These are phyloP conservation scores for Penicillium psychrosexuale DNA, from an alignment of 2,329 filamentous ascomycete species.

Conservation along the genomic window DNA sequence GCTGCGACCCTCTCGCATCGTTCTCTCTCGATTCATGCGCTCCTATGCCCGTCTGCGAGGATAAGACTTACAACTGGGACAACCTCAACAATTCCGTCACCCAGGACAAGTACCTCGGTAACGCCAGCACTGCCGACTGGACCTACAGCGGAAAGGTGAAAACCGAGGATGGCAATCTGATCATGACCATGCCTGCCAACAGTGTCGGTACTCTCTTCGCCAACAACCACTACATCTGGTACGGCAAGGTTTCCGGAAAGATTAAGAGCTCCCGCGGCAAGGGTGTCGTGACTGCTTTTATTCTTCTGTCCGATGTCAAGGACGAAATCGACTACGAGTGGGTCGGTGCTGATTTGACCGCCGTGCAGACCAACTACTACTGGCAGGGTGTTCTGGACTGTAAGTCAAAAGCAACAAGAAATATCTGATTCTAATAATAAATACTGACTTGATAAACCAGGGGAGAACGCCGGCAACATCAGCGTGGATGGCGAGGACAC, in stretches of 20 bases:
- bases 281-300: conserved; percentile 96
- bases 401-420: conserved; percentile 50
- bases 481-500: conserved; percentile 59
- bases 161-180: conserved; percentile 58
- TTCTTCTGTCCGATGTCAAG: conserved; percentile 90
- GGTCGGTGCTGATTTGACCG: conserved; percentile 72
- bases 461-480: conserved; percentile 60
- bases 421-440: not conserved
- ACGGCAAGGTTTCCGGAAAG: conserved; percentile 82
- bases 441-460: conserved; percentile 2
- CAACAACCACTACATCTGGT: conserved; percentile 89
- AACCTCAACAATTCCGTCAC: conserved; percentile 66
- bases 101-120: conserved; percentile 81
- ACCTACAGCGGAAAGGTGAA: conserved; percentile 77
- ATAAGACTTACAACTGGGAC: conserved; percentile 69
- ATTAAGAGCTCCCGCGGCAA: conserved; percentile 79
- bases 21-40: conserved; percentile 80
- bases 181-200: conserved; percentile 84
- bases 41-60: conserved; percentile 77
- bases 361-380: conserved; percentile 93
- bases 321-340: conserved; percentile 99
- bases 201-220: conserved; percentile 86
- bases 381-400: conserved; percentile 90
- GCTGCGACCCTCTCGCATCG: conserved; percentile 86
- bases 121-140: conserved; percentile 78